These are phyloP conservation scores for Russula ochroleuca DNA, from an alignment of 768 basidiomycete genomes.

Conservation along the genomic window DNA sequence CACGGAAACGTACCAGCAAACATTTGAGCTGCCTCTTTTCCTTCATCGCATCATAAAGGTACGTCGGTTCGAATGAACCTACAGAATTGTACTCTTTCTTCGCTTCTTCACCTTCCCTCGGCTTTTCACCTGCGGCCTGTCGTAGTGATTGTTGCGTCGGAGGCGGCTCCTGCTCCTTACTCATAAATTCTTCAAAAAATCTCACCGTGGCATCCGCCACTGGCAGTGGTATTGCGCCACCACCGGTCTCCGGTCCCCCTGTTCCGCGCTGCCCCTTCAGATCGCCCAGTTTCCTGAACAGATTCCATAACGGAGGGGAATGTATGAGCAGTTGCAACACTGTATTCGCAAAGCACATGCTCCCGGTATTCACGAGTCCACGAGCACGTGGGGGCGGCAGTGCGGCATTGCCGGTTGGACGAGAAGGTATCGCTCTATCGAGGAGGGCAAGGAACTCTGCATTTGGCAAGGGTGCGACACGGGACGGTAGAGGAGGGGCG, in stretches of 20 bases:
- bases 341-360: constrained; percentile 97
- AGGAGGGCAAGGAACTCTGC: constrained; percentile 54
- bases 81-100: constrained; percentile 47
- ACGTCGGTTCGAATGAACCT: constrained; percentile 77
- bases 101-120: constrained; percentile 40
- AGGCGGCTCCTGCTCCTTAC: constrained; percentile 33
- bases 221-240: constrained; percentile 49
- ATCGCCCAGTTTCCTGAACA: constrained; percentile 69
- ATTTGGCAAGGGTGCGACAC: constrained; percentile 32
- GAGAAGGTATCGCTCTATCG: constrained; percentile 36
- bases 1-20: constrained; percentile 64
- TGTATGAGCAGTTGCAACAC: constrained; percentile 89
- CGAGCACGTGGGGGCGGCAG: constrained; percentile 52
- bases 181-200: constrained; percentile 76
- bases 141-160: constrained; percentile 20
- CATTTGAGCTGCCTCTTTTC: constrained; percentile 88
- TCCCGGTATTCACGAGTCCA: constrained; percentile 89
- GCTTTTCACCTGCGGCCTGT: constrained; percentile 33
- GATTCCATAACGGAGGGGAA: constrained; percentile 73
- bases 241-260: constrained; percentile 31
- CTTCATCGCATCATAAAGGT: constrained; percentile 89
- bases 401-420: constrained; percentile 18
- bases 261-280: constrained; percentile 35
- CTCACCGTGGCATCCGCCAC: constrained; percentile 63
- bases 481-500: constrained; percentile 40